Conservation (phyloP, 2,329 filamentous ascomycete genomes). For the Verticillium nubilum region DNA sequence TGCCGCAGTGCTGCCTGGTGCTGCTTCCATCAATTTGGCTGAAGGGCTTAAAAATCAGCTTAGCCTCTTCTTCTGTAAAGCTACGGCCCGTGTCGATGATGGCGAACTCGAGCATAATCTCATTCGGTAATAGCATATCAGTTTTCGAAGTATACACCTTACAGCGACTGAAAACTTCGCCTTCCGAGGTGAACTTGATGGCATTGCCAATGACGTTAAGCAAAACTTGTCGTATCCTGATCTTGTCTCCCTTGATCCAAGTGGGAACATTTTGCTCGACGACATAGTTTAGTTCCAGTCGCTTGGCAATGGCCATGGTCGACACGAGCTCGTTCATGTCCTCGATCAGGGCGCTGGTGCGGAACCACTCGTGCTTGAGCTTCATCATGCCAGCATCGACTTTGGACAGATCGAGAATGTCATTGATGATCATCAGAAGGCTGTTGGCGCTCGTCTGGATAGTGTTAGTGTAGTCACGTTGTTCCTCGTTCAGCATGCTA, state of each 20-base stretch:
- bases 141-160: conserved; percentile 44
- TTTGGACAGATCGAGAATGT: conserved; percentile 91
- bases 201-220: conserved; percentile 96
- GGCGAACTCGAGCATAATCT: conserved; percentile 81
- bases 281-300: conserved; percentile 90
- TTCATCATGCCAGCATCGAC: conserved; percentile 98
- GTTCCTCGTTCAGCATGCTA: conserved; percentile 80
- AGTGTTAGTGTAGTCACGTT: conserved; percentile 91
- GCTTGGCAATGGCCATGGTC: conserved; percentile 89
- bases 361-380: conserved; percentile 88
- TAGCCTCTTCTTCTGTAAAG: conserved; percentile 82
- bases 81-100: conserved; percentile 90
- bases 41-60: conserved; percentile 93
- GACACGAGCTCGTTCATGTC: conserved; percentile 95
- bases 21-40: conserved; percentile 94
- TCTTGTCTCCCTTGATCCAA: conserved; percentile 91
- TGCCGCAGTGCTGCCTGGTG: conserved; percentile 91
- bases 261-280: conserved; percentile 86
- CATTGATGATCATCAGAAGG: conserved; percentile 90
- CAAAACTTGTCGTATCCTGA: conserved; percentile 87
- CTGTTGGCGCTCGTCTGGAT: conserved; percentile 94
- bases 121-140: conserved; percentile 37
- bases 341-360: conserved; percentile 85
- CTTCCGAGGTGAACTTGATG: conserved; percentile 89
- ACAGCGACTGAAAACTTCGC: conserved; percentile 89